Evolutionary conservation across 306 rosid genomes (phyloP), one percentile per base, ranked within the genome.

Genomic region (Cicer yamashitae): DNA sequence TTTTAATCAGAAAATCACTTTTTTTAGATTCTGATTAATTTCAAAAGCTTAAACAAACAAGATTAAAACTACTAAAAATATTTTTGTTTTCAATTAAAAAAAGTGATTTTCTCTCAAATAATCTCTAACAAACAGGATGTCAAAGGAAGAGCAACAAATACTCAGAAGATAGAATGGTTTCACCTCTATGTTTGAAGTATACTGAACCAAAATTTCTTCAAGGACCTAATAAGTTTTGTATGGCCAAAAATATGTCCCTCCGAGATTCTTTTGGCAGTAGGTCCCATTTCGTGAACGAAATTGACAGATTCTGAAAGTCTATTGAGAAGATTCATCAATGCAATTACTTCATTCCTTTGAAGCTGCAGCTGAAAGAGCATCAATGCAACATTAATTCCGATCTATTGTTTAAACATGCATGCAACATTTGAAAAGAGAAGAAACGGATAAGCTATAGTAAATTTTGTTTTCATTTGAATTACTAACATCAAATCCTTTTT

Each of bases 331-430:
- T 96, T 96, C 79, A 87, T 30, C 80, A 96, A 76, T 37, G 98
- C 99, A 54, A 96, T 96, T 63, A 96, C 97, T 81, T 96, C 99
- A 70, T 96, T 96, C 74, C 98, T 77, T 80, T 96, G 99, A 79
- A 92, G 77, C 88, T 96, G 88, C 83, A 96, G 86, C 98, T 87
- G 90, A 59, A 60, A 52, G 61, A 71, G 10, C 67, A 56, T 61
- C 54, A 75, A 61, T 10, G 40, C 70, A 84, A 66, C 47, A 11
- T 63, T 15, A 69, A 15, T 10, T 13, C 11, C 39, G 37, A 30
- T 30, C 37, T 30, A 30, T 30, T 30, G 37, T 7, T 37, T 13
- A 50, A 64, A 17, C 7, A 47, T 0, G 7, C 70, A 50, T 7
- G 51, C 48, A 5, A 56, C 6, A 30, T 30, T 30, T 30, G 37